Conservation (phyloP, 768 basidiomycete genomes). For the Neoboletus brunneissimus region DNA sequence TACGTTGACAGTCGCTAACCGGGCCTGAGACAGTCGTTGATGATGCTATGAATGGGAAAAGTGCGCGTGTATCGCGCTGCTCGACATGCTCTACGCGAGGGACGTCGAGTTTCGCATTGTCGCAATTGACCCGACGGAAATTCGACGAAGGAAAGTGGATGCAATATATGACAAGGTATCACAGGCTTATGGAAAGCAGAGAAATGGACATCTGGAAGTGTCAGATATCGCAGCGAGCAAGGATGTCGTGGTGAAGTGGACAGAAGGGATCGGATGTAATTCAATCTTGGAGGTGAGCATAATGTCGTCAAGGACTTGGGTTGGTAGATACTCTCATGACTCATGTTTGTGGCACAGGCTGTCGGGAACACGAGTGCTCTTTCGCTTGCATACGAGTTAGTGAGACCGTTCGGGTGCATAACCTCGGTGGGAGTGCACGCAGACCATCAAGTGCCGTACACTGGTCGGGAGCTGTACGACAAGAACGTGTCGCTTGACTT, state of each 20-base stretch:
- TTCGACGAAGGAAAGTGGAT: slow-evolving; percentile 57
- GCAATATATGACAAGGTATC: slow-evolving; percentile 54
- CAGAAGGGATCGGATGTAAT: slow-evolving; percentile 57
- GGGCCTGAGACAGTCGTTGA: not conserved
- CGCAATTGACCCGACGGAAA: slow-evolving; percentile 59
- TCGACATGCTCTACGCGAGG: slow-evolving; percentile 54
- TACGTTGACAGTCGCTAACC: slow-evolving; percentile 23
- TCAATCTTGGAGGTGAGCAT: slow-evolving; percentile 61
- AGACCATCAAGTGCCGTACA: slow-evolving; percentile 51
- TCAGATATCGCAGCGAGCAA: slow-evolving; percentile 52
- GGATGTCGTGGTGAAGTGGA: slow-evolving; percentile 48
- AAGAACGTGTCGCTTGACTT: slow-evolving; percentile 81
- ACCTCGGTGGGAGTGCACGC: slow-evolving; percentile 74
- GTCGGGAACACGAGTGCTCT: slow-evolving; percentile 69
- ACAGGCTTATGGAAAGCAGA: slow-evolving; percentile 32
- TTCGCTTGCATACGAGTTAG: slow-evolving; percentile 63
- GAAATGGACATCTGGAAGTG: slow-evolving; percentile 46
- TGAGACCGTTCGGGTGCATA: slow-evolving; percentile 73
- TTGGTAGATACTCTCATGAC: not conserved
- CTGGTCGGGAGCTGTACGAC: slow-evolving; percentile 57
- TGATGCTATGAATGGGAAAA: slow-evolving; percentile 13
- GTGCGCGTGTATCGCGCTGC: slow-evolving; percentile 62
- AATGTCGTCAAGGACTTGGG: not conserved
- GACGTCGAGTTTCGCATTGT: slow-evolving; percentile 53
- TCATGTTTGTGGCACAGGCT: slow-evolving; percentile 39